Evolutionary conservation across 2,329 filamentous ascomycete genomes (phyloP), one percentile per base, ranked within the genome.

Genomic region (Neofusicoccum cordaticola): DNA sequence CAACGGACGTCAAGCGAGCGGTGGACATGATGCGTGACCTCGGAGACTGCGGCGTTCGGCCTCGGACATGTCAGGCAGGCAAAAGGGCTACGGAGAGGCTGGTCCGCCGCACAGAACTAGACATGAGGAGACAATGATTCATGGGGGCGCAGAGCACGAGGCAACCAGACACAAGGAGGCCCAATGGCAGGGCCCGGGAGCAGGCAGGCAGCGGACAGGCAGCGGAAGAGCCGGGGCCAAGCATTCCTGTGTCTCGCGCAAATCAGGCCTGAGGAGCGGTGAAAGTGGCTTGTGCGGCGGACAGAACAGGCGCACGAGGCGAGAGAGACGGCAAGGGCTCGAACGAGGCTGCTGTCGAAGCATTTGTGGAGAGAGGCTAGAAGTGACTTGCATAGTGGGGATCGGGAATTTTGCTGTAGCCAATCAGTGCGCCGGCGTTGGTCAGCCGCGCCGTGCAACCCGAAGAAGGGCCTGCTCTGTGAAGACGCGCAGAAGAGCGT

Each of bases 331-430:
- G 47, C 27, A 13, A 2, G 12, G 22, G 19, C 9, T 8, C 12
- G 45, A 34, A 52, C 13, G 7, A 52, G 27, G 19, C 19, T 42
- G 41, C 39, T 13, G 41, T 34, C 15, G 41, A 58, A n/a, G 56
- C 31, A 45, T 22, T 45, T 58, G 56, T 58, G 56, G 56, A 58
- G 56, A 58, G 56, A 19, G 13, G 22, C 56, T 58, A 58, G 56
- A 58, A 58, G 56, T 58, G 56, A 58, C 39, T 17, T 47, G 56
- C 56, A 58, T 47, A 11, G 56, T 47, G 56, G 56, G 17, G 56
- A 37, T 31, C 19, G 37, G 56, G 27, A 45, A 13, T 47, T 37
- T 58, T 22, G 2, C 7, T 34, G 41, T 19, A 15, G 41, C 56
- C 56, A 58, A 58, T 58, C 41, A 47, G 41, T 45, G n/a, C 13